Base-by-base conservation (phyloP, 2,329 filamentous ascomycete species). In the Colletotrichum neosansevieriae region DNA sequence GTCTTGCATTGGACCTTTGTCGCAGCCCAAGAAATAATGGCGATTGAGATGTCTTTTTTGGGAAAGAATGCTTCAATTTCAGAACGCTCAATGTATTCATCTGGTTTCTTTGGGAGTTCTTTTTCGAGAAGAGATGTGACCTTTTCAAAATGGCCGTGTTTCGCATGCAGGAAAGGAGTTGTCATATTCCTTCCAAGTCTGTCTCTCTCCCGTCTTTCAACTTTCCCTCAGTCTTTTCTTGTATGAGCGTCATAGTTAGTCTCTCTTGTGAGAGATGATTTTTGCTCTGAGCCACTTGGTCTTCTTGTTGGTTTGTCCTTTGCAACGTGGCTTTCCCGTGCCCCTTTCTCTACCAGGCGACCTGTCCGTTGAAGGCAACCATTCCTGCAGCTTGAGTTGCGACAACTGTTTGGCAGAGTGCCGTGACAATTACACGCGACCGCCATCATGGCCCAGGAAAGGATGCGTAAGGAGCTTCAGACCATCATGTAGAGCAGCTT, bases 401-500 rank as follows among this genome's bases (percentile, higher is more conserved):
- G 40, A 42, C 17, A 57, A 42, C 10, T n/a, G 24, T 32, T 29
- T 21, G 13, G 15, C 32, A 42, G 29, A 21, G 57, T 24, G 24
- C 36, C 10, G 40, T 45, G 21, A n/a, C 32, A 32, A 53, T 29
- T 9, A 7, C 50, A 34, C 42, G 4, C 29, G 15, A 54, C 53
- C 11, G 61, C 58, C 45, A 34, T 17, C 45, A 71, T 71, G 69
- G 69, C 69, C 3, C 50, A 58, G 57, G 34, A 34, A 58, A 58
- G 42, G 24, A 71, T 71, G 67, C 36, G 69, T 66, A 58, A 44
- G 69, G n/a, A 7, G 13, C 19, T 34, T 17, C 12, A 6, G 3
- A 4, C 9, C 38, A 29, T 13, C 2, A 12, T 3, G 4, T 36
- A 4, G 5, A 0, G 2, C 2, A n/a, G 2, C 0, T 12, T 13